These are phyloP conservation scores for Alternaria postmessia DNA, from an alignment of 2,329 filamentous ascomycete genomes.

Conservation along the genomic window DNA sequence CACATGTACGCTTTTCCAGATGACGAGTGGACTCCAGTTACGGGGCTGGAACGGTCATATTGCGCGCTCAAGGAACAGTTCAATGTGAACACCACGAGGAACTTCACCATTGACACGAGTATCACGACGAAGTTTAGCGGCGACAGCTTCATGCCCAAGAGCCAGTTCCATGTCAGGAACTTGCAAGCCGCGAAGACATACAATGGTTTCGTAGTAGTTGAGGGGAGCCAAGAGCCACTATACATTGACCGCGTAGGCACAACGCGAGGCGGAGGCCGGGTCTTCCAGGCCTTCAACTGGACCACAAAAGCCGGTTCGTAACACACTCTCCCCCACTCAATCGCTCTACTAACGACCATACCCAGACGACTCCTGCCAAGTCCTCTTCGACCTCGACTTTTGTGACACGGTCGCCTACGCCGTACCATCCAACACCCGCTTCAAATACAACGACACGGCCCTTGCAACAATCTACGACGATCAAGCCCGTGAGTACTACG, in stretches of 20 bases:
- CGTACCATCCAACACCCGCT: conserved; percentile 79
- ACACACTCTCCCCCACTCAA: neutral
- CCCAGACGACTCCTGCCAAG: conserved; percentile 78
- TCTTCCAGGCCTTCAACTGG: conserved; percentile 78
- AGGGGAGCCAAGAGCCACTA: conserved; percentile 62
- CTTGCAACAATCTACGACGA: conserved; percentile 81
- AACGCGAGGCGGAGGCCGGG: conserved; percentile 75
- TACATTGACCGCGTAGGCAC: conserved; percentile 51
- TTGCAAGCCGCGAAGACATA: conserved; percentile 78
- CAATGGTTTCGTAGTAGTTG: conserved; percentile 73
- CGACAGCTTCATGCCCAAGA: conserved; percentile 68
- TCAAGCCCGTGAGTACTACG: conserved; percentile 73
- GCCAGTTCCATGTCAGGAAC: conserved; percentile 85
- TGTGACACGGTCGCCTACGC: conserved; percentile 90
- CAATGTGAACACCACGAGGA: conserved; percentile 67
- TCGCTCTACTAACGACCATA: conserved; percentile 11
- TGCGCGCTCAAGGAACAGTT: conserved; percentile 78
- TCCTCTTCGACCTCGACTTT: conserved; percentile 87
- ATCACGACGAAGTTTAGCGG: conserved; percentile 70
- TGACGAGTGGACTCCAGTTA: conserved; percentile 63
- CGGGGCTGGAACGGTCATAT: conserved; percentile 79
- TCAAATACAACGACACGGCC: conserved; percentile 65
- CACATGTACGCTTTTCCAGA: conserved; percentile 77
- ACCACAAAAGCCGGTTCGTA: conserved; percentile 75
- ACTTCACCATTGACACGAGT: conserved; percentile 70